Evolutionary conservation across 106 monocot genomes (phyloP).

Genomic region (Phalaenopsis equestris): DNA sequence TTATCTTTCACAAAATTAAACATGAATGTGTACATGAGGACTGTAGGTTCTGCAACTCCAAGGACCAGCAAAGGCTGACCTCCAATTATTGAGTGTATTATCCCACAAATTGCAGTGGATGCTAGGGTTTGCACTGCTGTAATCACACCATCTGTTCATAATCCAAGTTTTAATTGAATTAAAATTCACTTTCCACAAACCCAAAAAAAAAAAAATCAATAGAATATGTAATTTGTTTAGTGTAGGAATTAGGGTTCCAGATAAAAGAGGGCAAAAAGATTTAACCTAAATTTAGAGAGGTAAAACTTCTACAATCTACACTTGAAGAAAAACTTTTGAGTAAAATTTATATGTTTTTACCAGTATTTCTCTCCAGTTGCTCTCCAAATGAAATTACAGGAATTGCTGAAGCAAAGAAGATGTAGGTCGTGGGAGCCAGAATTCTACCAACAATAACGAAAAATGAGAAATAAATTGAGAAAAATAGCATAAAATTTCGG

Average conservation of each 20-base stretch:
- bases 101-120: conserved; percentile 70
- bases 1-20: conserved; percentile 69
- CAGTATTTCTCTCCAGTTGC: conserved; percentile 77
- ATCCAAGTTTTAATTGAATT: background rate
- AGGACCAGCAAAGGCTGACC: conserved; percentile 78
- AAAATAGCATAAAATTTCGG: background rate
- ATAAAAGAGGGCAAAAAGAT: no score
- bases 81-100: conserved; percentile 72
- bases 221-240: background rate
- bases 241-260: no score
- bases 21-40: conserved; percentile 93
- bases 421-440: conserved; percentile 29
- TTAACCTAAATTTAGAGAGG: no score
- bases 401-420: conserved; percentile 55
- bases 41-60: conserved; percentile 80
- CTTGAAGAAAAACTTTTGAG: no score
- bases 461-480: background rate
- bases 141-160: conserved; percentile 43
- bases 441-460: conserved; percentile 18
- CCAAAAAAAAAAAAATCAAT: background rate
- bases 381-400: conserved; percentile 91
- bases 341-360: conserved; percentile 14
- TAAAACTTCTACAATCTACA: no score
- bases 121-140: conserved; percentile 85
- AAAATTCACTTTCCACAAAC: background rate